These are phyloP conservation scores for Lathyrus sativus DNA, from an alignment of 306 rosid genomes.

Conservation along the genomic window DNA sequence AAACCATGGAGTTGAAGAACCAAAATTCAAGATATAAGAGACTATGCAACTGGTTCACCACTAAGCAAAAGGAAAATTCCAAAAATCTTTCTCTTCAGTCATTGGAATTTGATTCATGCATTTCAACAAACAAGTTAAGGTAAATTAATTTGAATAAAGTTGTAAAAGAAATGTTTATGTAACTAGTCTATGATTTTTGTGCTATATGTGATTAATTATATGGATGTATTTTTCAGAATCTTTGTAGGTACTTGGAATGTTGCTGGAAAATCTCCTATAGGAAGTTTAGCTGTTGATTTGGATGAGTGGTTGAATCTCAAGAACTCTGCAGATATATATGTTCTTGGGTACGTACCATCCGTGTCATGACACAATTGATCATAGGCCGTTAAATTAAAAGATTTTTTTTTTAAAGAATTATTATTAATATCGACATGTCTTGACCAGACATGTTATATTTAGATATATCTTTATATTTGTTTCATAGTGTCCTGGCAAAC, in stretches of 20 bases:
- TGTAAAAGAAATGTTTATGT: background rate
- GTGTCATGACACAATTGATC: background rate
- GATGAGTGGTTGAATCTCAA: conserved; percentile 86
- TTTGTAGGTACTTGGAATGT: conserved; percentile 98
- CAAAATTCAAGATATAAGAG: conserved; percentile 46
- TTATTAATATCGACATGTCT: no score
- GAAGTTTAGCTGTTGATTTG: conserved; percentile 85
- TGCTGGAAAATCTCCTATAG: conserved; percentile 77
- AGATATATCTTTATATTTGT: no score
- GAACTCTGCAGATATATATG: conserved; percentile 83
- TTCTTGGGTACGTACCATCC: conserved; percentile 78
- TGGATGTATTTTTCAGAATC: conserved; percentile 52
- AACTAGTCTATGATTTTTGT: background rate
- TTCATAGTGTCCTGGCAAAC: background rate
- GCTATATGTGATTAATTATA: background rate
- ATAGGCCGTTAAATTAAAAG: background rate
- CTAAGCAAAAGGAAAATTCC: conserved; percentile 48
- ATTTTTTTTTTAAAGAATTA: no score
- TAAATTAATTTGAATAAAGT: conserved; percentile 28
- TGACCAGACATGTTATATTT: no score
- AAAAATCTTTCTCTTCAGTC: conserved; percentile 50
- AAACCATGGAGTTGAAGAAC: conserved; percentile 51
- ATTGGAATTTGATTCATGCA: conserved; percentile 63
- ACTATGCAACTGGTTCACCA: conserved; percentile 56
- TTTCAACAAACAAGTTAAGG: conserved; percentile 71